Conservation (phyloP, 2,329 filamentous ascomycete species). For the Paecilomyces dactylethromorphus region DNA sequence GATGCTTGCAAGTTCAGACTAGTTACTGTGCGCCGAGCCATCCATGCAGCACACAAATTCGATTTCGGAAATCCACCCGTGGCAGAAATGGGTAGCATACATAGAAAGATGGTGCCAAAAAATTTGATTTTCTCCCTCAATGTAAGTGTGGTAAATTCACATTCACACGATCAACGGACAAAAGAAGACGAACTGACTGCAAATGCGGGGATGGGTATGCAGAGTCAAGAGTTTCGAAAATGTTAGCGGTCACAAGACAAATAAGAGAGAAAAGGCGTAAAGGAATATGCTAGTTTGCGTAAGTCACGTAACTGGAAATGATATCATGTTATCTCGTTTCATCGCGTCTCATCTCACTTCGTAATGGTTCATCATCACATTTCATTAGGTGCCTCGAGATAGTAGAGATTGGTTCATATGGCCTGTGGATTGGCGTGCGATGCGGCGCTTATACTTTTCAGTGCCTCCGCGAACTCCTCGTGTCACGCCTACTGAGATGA, state of each 20-base stretch:
- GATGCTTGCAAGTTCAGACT: too few species aligned
- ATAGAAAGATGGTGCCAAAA: not conserved
- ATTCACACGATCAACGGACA: not conserved
- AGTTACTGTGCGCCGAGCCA: too few species aligned
- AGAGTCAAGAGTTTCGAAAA: not conserved
- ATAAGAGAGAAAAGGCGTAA: not conserved
- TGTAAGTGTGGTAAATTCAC: not conserved
- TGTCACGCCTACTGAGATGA: conserved; percentile 5
- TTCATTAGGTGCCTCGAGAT: not conserved
- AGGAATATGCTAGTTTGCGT: not conserved
- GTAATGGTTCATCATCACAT: not conserved
- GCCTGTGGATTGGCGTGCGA: not conserved
- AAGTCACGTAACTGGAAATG: not conserved
- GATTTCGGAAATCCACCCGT: too few species aligned
- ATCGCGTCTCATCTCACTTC: not conserved
- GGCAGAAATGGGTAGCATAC: not conserved
- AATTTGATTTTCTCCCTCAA: not conserved
- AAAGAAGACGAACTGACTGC: not conserved
- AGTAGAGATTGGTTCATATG: not conserved
- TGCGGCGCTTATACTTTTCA: not conserved
- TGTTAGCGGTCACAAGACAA: not conserved
- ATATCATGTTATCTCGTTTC: not conserved
- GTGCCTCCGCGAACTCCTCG: not conserved
- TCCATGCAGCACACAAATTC: too few species aligned
- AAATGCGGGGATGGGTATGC: not conserved